Base-by-base conservation (phyloP, 2,329 filamentous ascomycete species). In the Cladophialophora immunda region DNA sequence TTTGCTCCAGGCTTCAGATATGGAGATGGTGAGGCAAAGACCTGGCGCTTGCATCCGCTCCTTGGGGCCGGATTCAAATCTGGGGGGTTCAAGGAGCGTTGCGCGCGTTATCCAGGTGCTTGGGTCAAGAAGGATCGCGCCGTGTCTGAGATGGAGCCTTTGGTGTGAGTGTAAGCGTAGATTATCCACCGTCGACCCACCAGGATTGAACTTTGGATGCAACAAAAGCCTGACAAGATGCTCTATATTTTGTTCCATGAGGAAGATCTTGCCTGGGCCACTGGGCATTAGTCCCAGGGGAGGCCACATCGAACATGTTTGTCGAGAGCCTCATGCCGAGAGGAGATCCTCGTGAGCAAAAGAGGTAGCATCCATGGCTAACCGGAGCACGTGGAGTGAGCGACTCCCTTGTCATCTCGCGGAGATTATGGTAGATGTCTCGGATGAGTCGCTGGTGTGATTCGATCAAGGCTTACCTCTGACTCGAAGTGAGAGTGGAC, bases 61-160 rank as follows among this genome's bases (percentile, higher is more conserved):
- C 3, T 50, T 50, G 22, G 45, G 45, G 45, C 45, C 8, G 17
- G 15, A 41, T 41, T 19, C 38, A 41, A 19, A 41, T 13, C 19
- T 22, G 1, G 45, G 45, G 22, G 22, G 27, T 8, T 50, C 45
- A 27, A 15, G 45, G 22, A 50, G 45, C 45, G 45, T 50, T 27
- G 11, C 45, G 9, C 45, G 3, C 4, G 19, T 2, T 57, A 57
- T 34, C 22, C 54, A 36, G 36, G 13, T n/a, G 30, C 5, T 15
- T 25, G 54, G 54, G 25, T 27, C 45, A 25, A 27, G 45, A 50
- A 50, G 45, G 45, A 50, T 50, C 22, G 45, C 45, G 22, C 45
- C 45, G 22, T 50, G 45, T 50, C 22, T 50, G 22, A 25, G 45
- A 25, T 50, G 19, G 19, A 50, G 11, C 11, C 11, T 13, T n/a